Percentiles rank a stretch among this genome's conserved stretches.
Evolutionary conservation across 306 rosid species (phyloP).

Genomic region (Vachellia collinsii): DNA sequence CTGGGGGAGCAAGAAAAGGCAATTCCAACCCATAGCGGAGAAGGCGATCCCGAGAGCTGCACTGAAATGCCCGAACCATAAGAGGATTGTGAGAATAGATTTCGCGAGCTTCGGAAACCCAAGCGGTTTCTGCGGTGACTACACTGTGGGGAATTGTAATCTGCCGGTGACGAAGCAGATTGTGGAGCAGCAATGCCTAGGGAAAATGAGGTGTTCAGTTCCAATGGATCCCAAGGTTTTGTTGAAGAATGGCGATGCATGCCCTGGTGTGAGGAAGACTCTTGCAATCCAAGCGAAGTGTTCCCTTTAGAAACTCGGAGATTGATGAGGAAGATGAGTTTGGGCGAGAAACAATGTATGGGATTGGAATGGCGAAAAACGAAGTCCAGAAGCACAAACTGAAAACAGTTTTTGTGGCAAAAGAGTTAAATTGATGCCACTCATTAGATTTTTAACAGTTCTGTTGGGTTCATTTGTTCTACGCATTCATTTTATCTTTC

Average conservation of each 20-base stretch:
- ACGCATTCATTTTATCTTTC: background rate
- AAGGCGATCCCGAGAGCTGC: slow-evolving; percentile 38
- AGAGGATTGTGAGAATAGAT: slow-evolving; percentile 53
- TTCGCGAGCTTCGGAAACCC: slow-evolving; percentile 90
- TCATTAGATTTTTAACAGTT: background rate
- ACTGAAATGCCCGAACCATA: slow-evolving; percentile 56
- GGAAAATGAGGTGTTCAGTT: slow-evolving; percentile 52
- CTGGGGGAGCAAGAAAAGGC: slow-evolving; percentile 48
- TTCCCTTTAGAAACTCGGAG: background rate
- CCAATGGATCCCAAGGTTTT: slow-evolving; percentile 45
- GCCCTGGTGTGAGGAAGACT: slow-evolving; percentile 49
- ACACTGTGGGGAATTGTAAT: slow-evolving; percentile 53
- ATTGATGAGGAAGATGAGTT: background rate
- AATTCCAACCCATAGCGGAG: slow-evolving; percentile 37
- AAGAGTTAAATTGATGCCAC: background rate
- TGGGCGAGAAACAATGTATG: background rate
- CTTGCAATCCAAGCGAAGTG: slow-evolving; percentile 74
- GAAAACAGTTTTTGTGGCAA: background rate
- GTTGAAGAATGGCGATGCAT: slow-evolving; percentile 41
- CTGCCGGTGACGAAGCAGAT: slow-evolving; percentile 43
- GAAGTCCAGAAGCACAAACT: background rate
- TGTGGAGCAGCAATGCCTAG: slow-evolving; percentile 70
- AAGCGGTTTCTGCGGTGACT: slow-evolving; percentile 65
- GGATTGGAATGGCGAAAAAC: background rate
- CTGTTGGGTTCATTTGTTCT: background rate